Evolutionary conservation across 78 protist species (phyloP), one percentile per base, ranked within the genome.

Genomic region (Anaeramoeba ignava): DNA sequence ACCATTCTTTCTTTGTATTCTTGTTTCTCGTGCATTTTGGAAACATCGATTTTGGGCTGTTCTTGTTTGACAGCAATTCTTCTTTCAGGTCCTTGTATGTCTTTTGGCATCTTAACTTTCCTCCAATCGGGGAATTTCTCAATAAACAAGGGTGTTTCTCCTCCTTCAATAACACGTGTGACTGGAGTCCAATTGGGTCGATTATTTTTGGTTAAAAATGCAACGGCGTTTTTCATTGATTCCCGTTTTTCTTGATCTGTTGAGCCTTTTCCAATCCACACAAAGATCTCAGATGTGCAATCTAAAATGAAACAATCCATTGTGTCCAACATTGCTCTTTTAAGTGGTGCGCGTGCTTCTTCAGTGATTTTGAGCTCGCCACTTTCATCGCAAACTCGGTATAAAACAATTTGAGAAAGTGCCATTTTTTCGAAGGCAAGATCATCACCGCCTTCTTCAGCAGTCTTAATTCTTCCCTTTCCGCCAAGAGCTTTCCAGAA

Each of bases 201-300:
- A 42, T 34, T 31, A 3, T 38, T 0, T 2, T 81, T 0, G 36
- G 0, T 23, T 38, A 85, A 83, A 86, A 36, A 82, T n/a, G n/a
- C n/a, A 27, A 0, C 0, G 31, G 42, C 92, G 38, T 0, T 0
- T 31, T 1, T 40, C 88, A 84, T 54, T 8, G 78, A 36, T n/a
- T 0, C 85, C 33, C 12, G 0, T 79, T 82, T 86, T 83, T 81
- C 42, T 37, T 38, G 78, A 33, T 78, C 73, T 38, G 89, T 41
- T 23, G 86, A 39, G 3, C 80, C 68, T 87, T 78, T 82, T 37
- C 93, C 93, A 34, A 91, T 80, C 93, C 93, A 91, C 40, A 79
- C 78, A 38, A 82, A 91, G 86, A 89, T 0, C 33, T 67, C 86
- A 31, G 42, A 37, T 23, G 85, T 88, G 33, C 1, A 0, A 85